These are phyloP conservation scores for Jamesozyma rosinii DNA, from an alignment of 805 yeast species.

Conservation along the genomic window DNA sequence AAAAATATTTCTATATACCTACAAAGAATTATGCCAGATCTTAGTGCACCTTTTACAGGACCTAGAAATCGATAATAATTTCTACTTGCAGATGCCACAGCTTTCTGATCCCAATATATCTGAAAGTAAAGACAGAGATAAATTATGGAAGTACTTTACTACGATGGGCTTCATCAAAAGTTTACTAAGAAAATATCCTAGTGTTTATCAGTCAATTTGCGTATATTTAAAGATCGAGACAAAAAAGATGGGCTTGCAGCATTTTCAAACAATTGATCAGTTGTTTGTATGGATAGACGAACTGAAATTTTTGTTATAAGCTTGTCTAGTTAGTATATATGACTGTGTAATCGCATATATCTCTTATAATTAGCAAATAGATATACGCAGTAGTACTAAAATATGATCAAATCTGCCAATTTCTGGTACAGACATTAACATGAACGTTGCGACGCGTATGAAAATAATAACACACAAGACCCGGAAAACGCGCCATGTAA, in stretches of 20 bases:
- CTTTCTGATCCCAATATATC: not conserved
- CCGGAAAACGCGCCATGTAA: no score
- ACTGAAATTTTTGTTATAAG: not conserved
- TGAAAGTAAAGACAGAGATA: not conserved
- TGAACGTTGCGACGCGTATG: no score
- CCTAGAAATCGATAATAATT: not conserved
- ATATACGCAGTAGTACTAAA: no score
- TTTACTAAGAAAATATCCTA: constrained; percentile 35
- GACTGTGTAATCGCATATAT: no score
- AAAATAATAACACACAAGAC: no score
- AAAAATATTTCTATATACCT: not conserved
- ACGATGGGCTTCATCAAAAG: constrained; percentile 32
- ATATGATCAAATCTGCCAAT: no score
- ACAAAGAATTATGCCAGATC: constrained; percentile 14
- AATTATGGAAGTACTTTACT: constrained; percentile 34
- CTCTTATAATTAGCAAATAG: no score
- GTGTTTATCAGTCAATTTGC: constrained; percentile 25
- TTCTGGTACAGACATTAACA: no score
- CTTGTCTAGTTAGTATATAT: no score
- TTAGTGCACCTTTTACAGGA: not conserved
- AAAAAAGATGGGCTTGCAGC: not conserved
- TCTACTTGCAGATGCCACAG: not conserved
- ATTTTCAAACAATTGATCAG: not conserved
- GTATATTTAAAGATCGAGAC: not conserved
- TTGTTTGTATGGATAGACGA: not conserved